These are phyloP conservation scores for Trichoderma asperellum DNA, from an alignment of 2,329 filamentous ascomycete species.

Conservation along the genomic window DNA sequence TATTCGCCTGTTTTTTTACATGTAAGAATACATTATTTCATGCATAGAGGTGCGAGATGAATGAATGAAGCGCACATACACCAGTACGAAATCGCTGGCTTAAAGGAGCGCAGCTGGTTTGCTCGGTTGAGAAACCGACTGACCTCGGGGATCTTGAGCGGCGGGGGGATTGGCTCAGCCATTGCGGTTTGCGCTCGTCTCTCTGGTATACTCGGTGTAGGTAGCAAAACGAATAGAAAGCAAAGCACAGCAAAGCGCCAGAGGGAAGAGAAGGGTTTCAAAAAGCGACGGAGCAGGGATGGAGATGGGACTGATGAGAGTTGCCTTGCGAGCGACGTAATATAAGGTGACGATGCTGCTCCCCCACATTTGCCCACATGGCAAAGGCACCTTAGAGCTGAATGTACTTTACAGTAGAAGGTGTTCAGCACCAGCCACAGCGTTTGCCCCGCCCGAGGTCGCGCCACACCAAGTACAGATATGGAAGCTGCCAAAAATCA, in stretches of 20 bases:
- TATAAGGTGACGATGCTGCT: slow-evolving; percentile 23
- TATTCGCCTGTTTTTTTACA: slow-evolving; percentile 68
- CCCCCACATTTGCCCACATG: slow-evolving; percentile 14
- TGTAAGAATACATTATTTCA: background rate
- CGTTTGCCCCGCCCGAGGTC: slow-evolving; percentile 32
- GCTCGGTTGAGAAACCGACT: slow-evolving; percentile 83
- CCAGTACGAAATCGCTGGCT: slow-evolving; percentile 93
- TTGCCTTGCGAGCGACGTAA: slow-evolving; percentile 9
- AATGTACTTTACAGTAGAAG: background rate
- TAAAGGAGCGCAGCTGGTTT: slow-evolving; percentile 78
- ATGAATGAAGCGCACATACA: slow-evolving; percentile 61
- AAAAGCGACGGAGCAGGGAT: background rate
- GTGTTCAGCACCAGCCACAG: slow-evolving; percentile 14
- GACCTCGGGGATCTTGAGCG: slow-evolving; percentile 78
- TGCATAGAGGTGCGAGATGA: background rate
- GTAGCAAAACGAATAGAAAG: background rate
- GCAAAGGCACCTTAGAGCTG: slow-evolving; percentile 12
- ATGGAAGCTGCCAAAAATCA: slow-evolving; percentile 4
- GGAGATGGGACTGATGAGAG: background rate
- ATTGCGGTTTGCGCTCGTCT: slow-evolving; percentile 50
- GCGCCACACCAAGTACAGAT: slow-evolving; percentile 34
- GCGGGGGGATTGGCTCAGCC: slow-evolving; percentile 56
- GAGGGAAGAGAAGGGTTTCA: background rate
- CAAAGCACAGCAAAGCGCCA: background rate
- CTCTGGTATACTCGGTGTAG: background rate